Evolutionary conservation across 768 basidiomycete species (phyloP), one percentile per base, ranked within the genome.

Genomic region (Suillus variegatus): DNA sequence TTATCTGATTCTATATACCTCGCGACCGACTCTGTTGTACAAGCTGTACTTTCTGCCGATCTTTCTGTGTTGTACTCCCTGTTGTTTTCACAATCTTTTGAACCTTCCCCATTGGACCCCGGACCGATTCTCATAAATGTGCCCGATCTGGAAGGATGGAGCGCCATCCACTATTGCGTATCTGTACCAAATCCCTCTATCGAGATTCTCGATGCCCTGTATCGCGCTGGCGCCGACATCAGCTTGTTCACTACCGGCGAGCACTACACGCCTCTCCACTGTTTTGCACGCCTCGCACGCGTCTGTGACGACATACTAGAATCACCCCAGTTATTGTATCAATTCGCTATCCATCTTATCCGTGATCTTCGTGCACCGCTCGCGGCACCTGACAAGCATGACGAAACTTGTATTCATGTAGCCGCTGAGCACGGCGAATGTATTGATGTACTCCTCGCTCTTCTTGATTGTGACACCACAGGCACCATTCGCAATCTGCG

Each of bases 321-420:
- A 43, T 73, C 77, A 35, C 70, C 77, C 62, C 72, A 78, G 25
- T 72, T 80, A 41, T 69, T 90, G 71, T 85, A 85, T 68, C 79
- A 82, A 68, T 89, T 92, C 74, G 79, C 85, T 73, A 75, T 85
- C 68, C 91, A 93, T 75, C 84, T 93, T 64, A 82, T 93, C 44
- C 80, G 81, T 64, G 88, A 91, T 71, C 85, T 93, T 38, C 86
- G 84, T 38, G 88, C 89, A 7, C 91, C 92, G 0, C 73, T 93
- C 49, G 81, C 85, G 36, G 89, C 91, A 22, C 78, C 81, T 55
- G 90, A 93, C 74, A 84, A 78, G 67, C 76, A 88, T 62, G 86
- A 86, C 68, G 91, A 93, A 72, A 93, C 92, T 4, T 92, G 90
- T 79, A 81, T 93, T 58, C 92, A 93, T 79, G 79, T 92, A 66